Evolutionary conservation across 169 alveolate species (phyloP), one percentile per base, ranked within the genome.

Genomic region (Cryptosporidium muris): DNA sequence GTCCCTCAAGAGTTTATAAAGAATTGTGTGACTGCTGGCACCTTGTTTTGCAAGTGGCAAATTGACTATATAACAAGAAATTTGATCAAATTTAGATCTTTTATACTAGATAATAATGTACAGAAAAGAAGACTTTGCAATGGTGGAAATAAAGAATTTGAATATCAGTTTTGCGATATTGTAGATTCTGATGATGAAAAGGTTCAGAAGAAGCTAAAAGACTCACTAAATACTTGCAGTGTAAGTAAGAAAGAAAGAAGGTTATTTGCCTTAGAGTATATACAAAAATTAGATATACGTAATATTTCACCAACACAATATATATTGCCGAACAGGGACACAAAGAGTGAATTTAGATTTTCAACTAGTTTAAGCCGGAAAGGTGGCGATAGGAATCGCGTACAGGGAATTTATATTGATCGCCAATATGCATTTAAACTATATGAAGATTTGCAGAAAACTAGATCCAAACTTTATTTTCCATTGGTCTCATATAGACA

Each of bases 1-100:
- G 74, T 91, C n/a, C 92, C 94, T 2, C 65, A 89, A 11, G 88
- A 82, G n/a, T 91, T 91, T 51, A 64, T 88, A 45, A 90, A 89
- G 8, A 92, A 91, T 53, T 90, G 89, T 53, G 80, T 88, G 9
- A 91, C 89, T 43, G 91, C 93, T 63, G 89, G 94, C 16, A 91
- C 85, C 9, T 37, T 74, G 9, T 74, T 74, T 54, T 58, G 68
- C 4, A 74, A 60, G 7, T 74, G 85, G 85, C 85, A 74, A 60
- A 74, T 74, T 12, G 85, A 74, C 45, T 43, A 81, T 63, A 88
- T 89, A 81, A 66, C 80, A 68, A 91, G 42, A 63, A 91, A 67
- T 49, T 51, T 74, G 25, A 14, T 74, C 9, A 74, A 74, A 62
- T 74, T 58, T 63, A 74, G 49, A 48, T 58, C 85, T 25, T 8